Base-by-base conservation (phyloP, 345 rosid species). In the Abelmoschus esculentus region DNA sequence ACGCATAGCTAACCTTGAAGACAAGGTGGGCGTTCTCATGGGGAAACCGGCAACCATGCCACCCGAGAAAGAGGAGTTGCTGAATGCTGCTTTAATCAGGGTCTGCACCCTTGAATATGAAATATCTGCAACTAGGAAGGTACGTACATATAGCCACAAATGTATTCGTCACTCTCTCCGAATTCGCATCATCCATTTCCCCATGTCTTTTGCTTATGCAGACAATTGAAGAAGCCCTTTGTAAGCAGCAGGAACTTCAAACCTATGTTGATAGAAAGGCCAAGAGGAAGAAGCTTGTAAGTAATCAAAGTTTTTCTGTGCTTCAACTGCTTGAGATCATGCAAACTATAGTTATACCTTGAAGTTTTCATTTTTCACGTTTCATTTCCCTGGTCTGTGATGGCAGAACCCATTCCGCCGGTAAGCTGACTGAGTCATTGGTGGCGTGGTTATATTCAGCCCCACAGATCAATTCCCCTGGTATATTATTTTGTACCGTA, bases 1-100 rank as follows among this genome's bases (percentile, higher is more conserved):
- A 75, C 90, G 89, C 73, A 86, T 95, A 80, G 83, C 87, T 12
- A 89, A 86, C 15, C 61, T 91, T 61, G 99, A 95, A 72, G 93
- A 86, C 71, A 90, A 82, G 69, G 80, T 84, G 61, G 80, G 55
- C 19, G 47, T 46, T 46, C 79, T 95, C 62, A 74, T 74, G 18
- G 55, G 66, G 22, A 86, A 81, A 72, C 81, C 83, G 46, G 52
- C 70, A 3, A 9, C 74, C 5, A 31, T 88, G 79, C 78, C 90
- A 4, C 68, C 84, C 2, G 93, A 88, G 76, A 95, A 87, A 68
- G 86, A 90, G 84, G 86, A 84, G 78, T 74, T 83, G 87, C 74
- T 95, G 61, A 78, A 81, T 55, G 78, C 86, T 71, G 88, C 99
- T 0, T 56, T 95, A 28, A 70, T 54, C 72, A 87, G 96, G 7